phyloP scores from a whole-genome alignment of 2,329 filamentous ascomycete genomes.

The Alternaria tenuissima region DNA sequence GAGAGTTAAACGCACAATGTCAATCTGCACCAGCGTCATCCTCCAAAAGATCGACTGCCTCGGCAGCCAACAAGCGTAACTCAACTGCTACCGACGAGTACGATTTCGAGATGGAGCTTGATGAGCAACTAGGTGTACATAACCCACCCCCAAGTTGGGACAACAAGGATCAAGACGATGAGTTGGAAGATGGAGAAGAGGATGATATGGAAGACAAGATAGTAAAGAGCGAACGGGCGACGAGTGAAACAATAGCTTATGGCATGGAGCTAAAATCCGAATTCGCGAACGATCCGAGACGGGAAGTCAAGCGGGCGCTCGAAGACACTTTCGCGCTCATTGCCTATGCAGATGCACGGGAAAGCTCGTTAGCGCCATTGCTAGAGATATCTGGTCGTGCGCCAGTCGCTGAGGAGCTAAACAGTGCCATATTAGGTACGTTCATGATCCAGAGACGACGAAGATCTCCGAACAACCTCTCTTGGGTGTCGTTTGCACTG shows the following conservation, averaged over 20 bases:
- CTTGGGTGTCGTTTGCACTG: not conserved
- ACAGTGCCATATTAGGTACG: slow-evolving; percentile 86
- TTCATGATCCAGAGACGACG: slow-evolving; percentile 1
- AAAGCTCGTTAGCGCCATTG: slow-evolving; percentile 78
- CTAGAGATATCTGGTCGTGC: slow-evolving; percentile 78
- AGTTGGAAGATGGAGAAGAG: slow-evolving; percentile 49
- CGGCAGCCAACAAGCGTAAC: slow-evolving; percentile 40
- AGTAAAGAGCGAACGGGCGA: slow-evolving; percentile 56
- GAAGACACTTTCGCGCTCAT: slow-evolving; percentile 88
- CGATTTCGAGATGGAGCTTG: slow-evolving; percentile 66
- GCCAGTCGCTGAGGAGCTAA: slow-evolving; percentile 89
- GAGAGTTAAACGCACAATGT: slow-evolving; percentile 53
- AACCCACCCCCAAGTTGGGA: slow-evolving; percentile 39
- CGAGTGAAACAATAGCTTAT: slow-evolving; percentile 77
- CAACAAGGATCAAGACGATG: slow-evolving; percentile 45
- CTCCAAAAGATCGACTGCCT: slow-evolving; percentile 40
- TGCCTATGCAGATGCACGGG: slow-evolving; percentile 82
- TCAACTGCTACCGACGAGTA: slow-evolving; percentile 56
- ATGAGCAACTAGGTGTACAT: slow-evolving; percentile 58
- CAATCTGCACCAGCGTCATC: slow-evolving; percentile 35
- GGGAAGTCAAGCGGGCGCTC: slow-evolving; percentile 76
- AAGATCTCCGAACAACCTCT: not conserved
- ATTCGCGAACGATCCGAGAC: slow-evolving; percentile 74
- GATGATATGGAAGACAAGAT: slow-evolving; percentile 41
- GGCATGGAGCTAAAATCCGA: slow-evolving; percentile 80